Conservation (phyloP, 2,329 filamentous ascomycete species). For the Pyrenophora teres region DNA sequence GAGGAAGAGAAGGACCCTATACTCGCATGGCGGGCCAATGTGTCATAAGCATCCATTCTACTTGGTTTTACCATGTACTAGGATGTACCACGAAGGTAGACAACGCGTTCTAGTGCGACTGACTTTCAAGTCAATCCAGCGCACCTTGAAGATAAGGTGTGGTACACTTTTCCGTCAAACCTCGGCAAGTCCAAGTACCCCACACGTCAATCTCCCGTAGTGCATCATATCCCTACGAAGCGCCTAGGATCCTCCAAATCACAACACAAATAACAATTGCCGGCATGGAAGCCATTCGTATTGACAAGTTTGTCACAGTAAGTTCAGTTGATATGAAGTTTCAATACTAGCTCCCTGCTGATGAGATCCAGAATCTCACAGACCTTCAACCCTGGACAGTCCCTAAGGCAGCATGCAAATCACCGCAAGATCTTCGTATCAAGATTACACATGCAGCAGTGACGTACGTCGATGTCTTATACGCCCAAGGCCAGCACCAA, state of each 20-base stretch:
- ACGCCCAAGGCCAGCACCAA: slow-evolving; percentile 62
- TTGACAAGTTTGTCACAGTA: slow-evolving; percentile 1
- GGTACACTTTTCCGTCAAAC: background rate
- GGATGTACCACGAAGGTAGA: too few species aligned
- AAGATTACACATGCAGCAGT: slow-evolving; percentile 61
- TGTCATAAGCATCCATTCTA: too few species aligned
- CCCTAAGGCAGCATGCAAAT: slow-evolving; percentile 41
- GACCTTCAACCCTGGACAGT: slow-evolving; percentile 26
- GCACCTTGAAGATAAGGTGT: too few species aligned
- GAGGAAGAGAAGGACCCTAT: too few species aligned
- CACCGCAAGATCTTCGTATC: slow-evolving; percentile 50
- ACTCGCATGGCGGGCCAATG: too few species aligned
- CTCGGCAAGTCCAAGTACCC: background rate
- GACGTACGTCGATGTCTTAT: slow-evolving; percentile 66
- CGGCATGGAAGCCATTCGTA: background rate
- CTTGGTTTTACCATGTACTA: too few species aligned
- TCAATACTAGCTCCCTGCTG: background rate
- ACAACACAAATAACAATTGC: background rate
- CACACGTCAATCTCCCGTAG: background rate
- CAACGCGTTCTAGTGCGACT: too few species aligned
- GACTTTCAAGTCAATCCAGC: too few species aligned
- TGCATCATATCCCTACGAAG: too few species aligned
- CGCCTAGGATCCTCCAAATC: too few species aligned
- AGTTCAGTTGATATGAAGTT: background rate
- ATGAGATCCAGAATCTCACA: slow-evolving; percentile 33